These are phyloP conservation scores for Suhomyces bokatorum DNA, from an alignment of 1,139 yeast genomes.

Conservation along the genomic window DNA sequence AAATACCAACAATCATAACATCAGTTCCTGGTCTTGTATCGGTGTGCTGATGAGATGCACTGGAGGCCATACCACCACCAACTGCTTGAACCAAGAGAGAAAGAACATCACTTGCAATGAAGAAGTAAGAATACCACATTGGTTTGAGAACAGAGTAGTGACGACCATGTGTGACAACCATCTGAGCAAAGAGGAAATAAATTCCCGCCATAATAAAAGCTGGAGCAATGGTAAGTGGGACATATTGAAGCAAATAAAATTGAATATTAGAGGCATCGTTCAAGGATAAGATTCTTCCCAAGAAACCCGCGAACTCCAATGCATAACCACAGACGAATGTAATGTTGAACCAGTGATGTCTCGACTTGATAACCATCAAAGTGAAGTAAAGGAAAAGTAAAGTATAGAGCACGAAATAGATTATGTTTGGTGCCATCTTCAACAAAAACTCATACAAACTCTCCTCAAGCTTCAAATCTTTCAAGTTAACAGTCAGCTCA, in stretches of 20 bases:
- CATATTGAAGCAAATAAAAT: constrained; percentile 63
- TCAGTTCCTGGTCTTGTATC: constrained; percentile 59
- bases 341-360: constrained; percentile 74
- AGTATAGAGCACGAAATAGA: constrained; percentile 30
- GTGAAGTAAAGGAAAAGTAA: constrained; percentile 25
- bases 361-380: constrained; percentile 35
- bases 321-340: constrained; percentile 61
- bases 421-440: constrained; percentile 31
- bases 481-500: constrained; percentile 34
- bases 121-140: constrained; percentile 70
- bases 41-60: constrained; percentile 40
- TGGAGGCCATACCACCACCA: constrained; percentile 80
- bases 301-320: constrained; percentile 71
- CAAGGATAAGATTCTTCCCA: constrained; percentile 54
- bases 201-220: constrained; percentile 90
- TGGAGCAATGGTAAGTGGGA: constrained; percentile 77
- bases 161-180: constrained; percentile 69
- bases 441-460: constrained; percentile 28
- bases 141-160: constrained; percentile 65
- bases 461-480: constrained; percentile 28
- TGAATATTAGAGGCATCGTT: constrained; percentile 41
- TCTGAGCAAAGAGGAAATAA: constrained; percentile 73
- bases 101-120: constrained; percentile 64
- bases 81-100: constrained; percentile 76
- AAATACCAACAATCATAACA: constrained; percentile 81